Conservation (phyloP, 768 basidiomycete species). For the Terana coerulea region DNA sequence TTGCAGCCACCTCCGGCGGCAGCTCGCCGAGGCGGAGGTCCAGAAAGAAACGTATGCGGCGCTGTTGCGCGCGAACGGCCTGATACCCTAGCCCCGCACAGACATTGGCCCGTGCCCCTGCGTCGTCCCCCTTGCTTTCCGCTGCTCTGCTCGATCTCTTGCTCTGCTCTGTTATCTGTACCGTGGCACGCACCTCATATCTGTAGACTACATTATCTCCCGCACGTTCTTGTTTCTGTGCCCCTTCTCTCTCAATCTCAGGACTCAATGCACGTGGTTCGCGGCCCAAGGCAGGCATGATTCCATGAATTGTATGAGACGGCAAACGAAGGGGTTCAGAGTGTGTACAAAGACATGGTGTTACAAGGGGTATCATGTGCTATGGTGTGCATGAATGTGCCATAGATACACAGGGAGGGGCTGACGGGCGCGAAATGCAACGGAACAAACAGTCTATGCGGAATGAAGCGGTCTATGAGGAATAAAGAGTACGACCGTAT, state of each 20-base stretch:
- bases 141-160: background rate
- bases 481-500: background rate
- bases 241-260: too few species aligned
- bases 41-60: conserved; percentile 68
- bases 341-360: background rate
- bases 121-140: conserved; percentile 5
- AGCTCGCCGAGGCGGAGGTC: conserved; percentile 64
- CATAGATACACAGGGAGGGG: background rate
- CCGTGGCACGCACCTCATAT: background rate
- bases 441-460: background rate
- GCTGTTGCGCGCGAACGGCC: conserved; percentile 5
- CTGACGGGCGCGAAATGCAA: background rate
- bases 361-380: background rate
- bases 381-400: background rate
- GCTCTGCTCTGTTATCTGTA: background rate
- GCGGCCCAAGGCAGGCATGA: too few species aligned
- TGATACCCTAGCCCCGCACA: conserved; percentile 5
- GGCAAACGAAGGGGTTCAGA: too few species aligned
- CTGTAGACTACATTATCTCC: background rate
- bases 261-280: too few species aligned
- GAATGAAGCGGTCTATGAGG: background rate
- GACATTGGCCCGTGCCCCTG: too few species aligned
- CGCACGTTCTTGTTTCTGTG: background rate
- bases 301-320: background rate
- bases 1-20: conserved; percentile 63